Conservation (phyloP, 208 protist genomes). For the Acanthamoeba lenticulata region DNA sequence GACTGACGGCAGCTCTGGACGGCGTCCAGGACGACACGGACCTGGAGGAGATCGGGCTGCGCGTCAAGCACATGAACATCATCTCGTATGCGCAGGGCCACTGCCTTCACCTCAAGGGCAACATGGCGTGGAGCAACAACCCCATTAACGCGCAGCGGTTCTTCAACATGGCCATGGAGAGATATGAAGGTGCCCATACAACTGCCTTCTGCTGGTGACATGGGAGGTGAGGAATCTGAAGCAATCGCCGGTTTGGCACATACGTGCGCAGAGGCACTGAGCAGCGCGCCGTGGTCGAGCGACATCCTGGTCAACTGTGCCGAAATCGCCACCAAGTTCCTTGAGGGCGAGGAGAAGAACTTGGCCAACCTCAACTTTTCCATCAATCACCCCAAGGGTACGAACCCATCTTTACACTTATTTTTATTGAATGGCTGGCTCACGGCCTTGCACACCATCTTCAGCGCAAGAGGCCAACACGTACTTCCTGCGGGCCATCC, state of each 20-base stretch:
- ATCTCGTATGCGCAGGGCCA: constrained; percentile 73
- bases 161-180: constrained; percentile 75
- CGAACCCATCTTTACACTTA: background rate
- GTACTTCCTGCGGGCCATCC: constrained; percentile 72
- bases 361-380: constrained; percentile 64
- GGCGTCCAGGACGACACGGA: constrained; percentile 76
- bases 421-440: background rate
- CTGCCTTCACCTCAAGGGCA: constrained; percentile 56
- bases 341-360: constrained; percentile 63
- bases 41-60: constrained; percentile 76
- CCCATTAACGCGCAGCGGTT: constrained; percentile 73
- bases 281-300: constrained; percentile 73
- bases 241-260: too few relatives aligned
- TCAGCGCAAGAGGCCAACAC: constrained; percentile 64
- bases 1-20: too few relatives aligned
- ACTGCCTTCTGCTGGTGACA: too few relatives aligned
- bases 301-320: constrained; percentile 71
- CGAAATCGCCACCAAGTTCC: constrained; percentile 68
- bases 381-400: constrained; percentile 20
- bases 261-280: constrained; percentile 64
- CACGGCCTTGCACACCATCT: background rate
- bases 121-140: constrained; percentile 66
- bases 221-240: too few relatives aligned
- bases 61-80: constrained; percentile 78
- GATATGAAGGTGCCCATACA: constrained; percentile 62